Conservation (phyloP, 2,329 filamentous ascomycete genomes). For the Helicocarpus griseus region DNA sequence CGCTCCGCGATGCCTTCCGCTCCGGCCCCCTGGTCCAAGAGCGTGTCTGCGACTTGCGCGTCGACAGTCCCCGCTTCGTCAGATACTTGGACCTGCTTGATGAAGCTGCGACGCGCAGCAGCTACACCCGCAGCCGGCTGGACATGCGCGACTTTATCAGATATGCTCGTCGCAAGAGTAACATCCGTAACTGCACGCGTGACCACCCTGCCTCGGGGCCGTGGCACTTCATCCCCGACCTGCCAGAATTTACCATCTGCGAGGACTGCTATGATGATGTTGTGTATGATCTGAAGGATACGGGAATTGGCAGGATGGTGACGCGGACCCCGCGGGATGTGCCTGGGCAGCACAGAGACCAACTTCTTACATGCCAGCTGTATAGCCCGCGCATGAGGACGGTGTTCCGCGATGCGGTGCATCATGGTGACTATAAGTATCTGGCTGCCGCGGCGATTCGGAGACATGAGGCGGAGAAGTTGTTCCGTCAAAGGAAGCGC, state of each 20-base stretch:
- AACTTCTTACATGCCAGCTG: slow-evolving; percentile 57
- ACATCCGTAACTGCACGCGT: slow-evolving; percentile 54
- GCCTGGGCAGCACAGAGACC: slow-evolving; percentile 39
- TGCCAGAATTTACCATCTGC: slow-evolving; percentile 75
- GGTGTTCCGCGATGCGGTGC: slow-evolving; percentile 58
- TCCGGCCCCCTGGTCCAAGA: slow-evolving; percentile 37
- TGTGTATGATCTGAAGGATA: slow-evolving; percentile 57
- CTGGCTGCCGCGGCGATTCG: slow-evolving; percentile 54
- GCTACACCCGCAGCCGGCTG: slow-evolving; percentile 25
- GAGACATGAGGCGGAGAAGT: slow-evolving; percentile 47
- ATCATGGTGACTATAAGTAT: slow-evolving; percentile 56
- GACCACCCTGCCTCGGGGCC: slow-evolving; percentile 53
- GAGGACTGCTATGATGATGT: slow-evolving; percentile 76
- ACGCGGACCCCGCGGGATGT: slow-evolving; percentile 51
- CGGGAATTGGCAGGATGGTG: slow-evolving; percentile 41
- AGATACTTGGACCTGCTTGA: slow-evolving; percentile 49
- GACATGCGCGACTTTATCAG: slow-evolving; percentile 55
- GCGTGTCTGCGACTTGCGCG: slow-evolving; percentile 61
- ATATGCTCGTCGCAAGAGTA: slow-evolving; percentile 50
- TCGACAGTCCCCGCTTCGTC: slow-evolving; percentile 47
- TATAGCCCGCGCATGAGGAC: slow-evolving; percentile 72
- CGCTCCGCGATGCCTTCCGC: slow-evolving; percentile 56
- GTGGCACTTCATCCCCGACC: slow-evolving; percentile 69
- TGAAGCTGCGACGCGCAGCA: slow-evolving; percentile 37
- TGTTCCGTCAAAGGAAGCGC: slow-evolving; percentile 48